A percentile compares a stretch with the other conserved stretches of the same genome.
Evolutionary conservation across 768 basidiomycete species (phyloP).

Genomic region (Suillus placidus): DNA sequence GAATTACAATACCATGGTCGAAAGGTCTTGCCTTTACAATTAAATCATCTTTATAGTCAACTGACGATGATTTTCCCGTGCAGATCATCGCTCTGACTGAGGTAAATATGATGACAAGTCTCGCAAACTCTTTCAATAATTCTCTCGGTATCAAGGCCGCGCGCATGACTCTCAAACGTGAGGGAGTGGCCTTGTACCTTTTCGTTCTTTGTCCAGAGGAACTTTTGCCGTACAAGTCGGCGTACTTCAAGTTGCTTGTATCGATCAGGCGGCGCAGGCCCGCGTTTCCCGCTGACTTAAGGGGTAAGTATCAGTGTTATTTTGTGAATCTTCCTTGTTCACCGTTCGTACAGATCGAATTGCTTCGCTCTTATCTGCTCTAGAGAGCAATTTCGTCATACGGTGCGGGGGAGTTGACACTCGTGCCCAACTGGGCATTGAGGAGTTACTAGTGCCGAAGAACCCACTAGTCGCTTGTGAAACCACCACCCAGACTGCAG

Average conservation of each 20-base stretch:
- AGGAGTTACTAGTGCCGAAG: constrained; percentile 30
- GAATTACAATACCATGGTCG: too few relatives aligned
- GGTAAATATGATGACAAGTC: too few relatives aligned
- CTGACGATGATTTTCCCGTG: too few relatives aligned
- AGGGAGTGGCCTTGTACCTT: constrained; percentile 45
- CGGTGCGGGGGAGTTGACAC: constrained; percentile 29
- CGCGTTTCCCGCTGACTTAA: constrained; percentile 28
- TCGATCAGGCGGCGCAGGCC: constrained; percentile 40
- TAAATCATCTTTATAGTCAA: too few relatives aligned
- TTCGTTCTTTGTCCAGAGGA: constrained; percentile 48
- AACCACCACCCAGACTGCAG: neutral
- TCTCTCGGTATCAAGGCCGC: too few relatives aligned
- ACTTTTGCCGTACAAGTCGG: constrained; percentile 45
- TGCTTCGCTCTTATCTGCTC: constrained; percentile 33
- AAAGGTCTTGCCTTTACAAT: too few relatives aligned
- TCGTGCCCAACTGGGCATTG: constrained; percentile 38
- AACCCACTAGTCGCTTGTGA: neutral
- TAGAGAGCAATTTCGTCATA: constrained; percentile 34
- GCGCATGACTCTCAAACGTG: constrained; percentile 45
- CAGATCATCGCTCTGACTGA: constrained; percentile 53
- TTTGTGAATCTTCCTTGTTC: neutral
- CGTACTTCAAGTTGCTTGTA: constrained; percentile 51
- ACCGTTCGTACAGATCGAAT: constrained; percentile 31
- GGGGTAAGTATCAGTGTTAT: constrained; percentile 21
- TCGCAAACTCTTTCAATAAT: too few relatives aligned